Evolutionary conservation across 768 basidiomycete species (phyloP).

Genomic region (Lentinula boryana): DNA sequence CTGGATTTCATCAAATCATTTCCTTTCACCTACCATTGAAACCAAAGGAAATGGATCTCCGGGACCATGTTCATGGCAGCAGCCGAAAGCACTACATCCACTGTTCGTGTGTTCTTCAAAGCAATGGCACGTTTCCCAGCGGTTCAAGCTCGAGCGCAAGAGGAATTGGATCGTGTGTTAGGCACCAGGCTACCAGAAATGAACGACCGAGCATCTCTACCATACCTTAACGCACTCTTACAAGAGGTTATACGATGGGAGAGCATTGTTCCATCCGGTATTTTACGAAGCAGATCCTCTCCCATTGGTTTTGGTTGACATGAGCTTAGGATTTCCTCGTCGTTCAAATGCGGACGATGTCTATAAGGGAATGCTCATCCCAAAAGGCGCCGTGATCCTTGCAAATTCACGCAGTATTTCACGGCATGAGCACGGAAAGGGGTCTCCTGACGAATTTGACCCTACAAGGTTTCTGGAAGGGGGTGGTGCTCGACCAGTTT

Average conservation of each 20-base stretch:
- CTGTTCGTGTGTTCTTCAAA: background rate
- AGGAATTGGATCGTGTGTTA: background rate
- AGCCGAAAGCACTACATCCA: background rate
- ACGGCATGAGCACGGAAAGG: background rate
- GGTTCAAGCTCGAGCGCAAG: background rate
- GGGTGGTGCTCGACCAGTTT: background rate
- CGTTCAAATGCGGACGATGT: background rate
- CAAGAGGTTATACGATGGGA: background rate
- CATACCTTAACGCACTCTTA: background rate
- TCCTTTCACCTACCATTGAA: background rate
- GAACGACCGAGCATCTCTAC: background rate
- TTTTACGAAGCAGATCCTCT: background rate
- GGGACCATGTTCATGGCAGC: background rate
- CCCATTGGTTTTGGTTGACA: background rate
- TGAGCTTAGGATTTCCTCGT: constrained; percentile 1
- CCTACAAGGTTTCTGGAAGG: background rate
- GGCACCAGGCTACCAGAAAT: background rate
- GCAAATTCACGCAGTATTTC: background rate
- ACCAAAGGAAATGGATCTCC: background rate
- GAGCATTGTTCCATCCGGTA: background rate
- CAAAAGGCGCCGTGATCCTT: constrained; percentile 1
- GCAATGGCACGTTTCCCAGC: background rate
- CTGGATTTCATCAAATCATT: background rate
- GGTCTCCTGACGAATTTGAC: background rate
- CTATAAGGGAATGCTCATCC: background rate